phyloP scores from a whole-genome alignment of 148 eudicot genomes.

The Camellia lanceoleosa region DNA sequence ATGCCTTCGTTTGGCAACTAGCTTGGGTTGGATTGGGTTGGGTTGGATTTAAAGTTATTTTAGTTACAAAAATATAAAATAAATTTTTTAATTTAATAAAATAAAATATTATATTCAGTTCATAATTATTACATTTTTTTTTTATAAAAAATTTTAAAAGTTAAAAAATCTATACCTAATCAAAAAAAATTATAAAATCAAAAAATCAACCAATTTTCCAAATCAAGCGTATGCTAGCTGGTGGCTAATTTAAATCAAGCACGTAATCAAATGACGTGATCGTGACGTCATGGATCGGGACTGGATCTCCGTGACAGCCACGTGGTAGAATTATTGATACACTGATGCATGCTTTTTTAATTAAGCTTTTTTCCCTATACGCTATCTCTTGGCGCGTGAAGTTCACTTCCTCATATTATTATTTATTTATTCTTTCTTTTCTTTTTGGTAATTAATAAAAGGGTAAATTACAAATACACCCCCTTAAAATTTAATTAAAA shows the following conservation, averaged over 20 bases:
- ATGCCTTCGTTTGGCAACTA: too few relatives aligned
- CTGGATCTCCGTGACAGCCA: not conserved
- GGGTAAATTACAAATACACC: too few relatives aligned
- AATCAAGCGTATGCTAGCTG: not conserved
- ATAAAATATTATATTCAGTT: too few relatives aligned
- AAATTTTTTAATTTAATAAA: too few relatives aligned
- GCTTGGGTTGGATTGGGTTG: too few relatives aligned
- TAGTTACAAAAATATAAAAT: too few relatives aligned
- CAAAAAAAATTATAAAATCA: too few relatives aligned
- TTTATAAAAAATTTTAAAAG: too few relatives aligned
- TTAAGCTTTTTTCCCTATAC: not conserved
- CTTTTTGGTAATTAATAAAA: not conserved
- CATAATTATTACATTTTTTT: too few relatives aligned
- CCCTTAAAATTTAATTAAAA: too few relatives aligned
- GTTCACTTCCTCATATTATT: not conserved
- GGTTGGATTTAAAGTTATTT: too few relatives aligned
- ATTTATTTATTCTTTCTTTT: not conserved
- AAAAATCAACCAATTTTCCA: not conserved
- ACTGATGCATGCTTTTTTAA: not conserved
- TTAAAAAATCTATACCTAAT: too few relatives aligned
- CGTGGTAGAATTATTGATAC: slow-evolving; percentile 10
- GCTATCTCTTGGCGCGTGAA: not conserved
- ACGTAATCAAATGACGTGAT: not conserved
- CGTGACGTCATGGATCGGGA: not conserved
- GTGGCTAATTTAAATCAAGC: not conserved